Percentiles rank a stretch among this genome's conserved stretches.
Evolutionary conservation across 148 eudicot species (phyloP).

Genomic region (Rhododendron kiyosumense): DNA sequence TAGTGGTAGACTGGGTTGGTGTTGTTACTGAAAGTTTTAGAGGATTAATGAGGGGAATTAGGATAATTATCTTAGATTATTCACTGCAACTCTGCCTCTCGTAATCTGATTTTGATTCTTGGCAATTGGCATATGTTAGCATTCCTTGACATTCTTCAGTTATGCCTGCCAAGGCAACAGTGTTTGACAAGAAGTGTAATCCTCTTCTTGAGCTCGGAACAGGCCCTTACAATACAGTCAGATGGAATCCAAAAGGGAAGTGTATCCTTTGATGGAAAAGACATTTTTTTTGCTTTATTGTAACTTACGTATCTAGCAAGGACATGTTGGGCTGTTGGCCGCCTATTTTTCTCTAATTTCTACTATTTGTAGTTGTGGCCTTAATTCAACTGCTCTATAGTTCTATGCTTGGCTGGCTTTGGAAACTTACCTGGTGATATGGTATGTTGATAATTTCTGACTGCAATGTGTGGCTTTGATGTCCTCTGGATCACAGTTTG

Average conservation of each 20-base stretch:
- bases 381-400: slow-evolving; percentile 46
- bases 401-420: slow-evolving; percentile 94
- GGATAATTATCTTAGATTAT: not conserved
- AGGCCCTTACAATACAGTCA: slow-evolving; percentile 94
- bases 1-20: not conserved
- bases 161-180: slow-evolving; percentile 95
- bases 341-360: not conserved
- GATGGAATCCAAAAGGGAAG: slow-evolving; percentile 96
- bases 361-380: slow-evolving; percentile 24
- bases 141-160: slow-evolving; percentile 66
- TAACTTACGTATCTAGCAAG: not conserved
- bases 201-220: slow-evolving; percentile 87
- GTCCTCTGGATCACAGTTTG: slow-evolving; percentile 4
- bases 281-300: not conserved
- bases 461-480: not conserved
- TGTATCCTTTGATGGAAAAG: slow-evolving; percentile 59
- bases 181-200: slow-evolving; percentile 92
- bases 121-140: slow-evolving; percentile 3
- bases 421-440: slow-evolving; percentile 98
- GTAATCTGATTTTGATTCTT: not conserved
- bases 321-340: not conserved
- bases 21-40: not conserved
- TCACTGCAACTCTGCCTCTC: not conserved
- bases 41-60: not conserved
- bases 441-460: slow-evolving; percentile 40